Evolutionary conservation across 345 rosid species (phyloP).

Genomic region (Angophora floribunda): DNA sequence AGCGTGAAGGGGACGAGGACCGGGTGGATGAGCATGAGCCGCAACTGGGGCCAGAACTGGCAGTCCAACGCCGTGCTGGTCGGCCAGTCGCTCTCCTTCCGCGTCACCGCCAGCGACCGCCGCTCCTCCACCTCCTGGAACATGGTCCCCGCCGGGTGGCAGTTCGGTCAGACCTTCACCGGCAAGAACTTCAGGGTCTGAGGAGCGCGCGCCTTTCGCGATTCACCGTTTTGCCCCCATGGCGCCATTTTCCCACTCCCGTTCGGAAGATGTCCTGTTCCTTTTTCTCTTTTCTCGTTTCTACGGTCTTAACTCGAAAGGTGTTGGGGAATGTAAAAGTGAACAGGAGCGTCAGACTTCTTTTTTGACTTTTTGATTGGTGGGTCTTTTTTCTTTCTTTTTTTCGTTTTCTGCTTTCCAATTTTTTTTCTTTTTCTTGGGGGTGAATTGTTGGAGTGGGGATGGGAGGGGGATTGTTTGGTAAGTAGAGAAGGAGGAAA

Average conservation of each 20-base stretch:
- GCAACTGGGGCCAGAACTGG: slow-evolving; percentile 2
- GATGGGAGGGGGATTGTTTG: neutral
- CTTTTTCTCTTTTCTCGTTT: neutral
- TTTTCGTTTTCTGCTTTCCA: neutral
- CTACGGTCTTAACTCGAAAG: neutral
- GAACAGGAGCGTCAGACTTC: neutral
- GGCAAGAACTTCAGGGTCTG: slow-evolving; percentile 2
- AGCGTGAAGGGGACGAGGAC: neutral
- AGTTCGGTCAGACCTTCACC: neutral
- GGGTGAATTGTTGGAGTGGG: neutral
- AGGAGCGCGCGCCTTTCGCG: neutral
- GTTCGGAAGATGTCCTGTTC: neutral
- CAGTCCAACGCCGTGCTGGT: neutral
- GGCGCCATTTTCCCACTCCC: neutral
- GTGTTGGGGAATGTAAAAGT: neutral
- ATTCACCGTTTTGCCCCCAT: neutral
- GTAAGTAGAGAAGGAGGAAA: neutral
- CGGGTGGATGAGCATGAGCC: slow-evolving; percentile 1
- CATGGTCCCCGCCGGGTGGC: neutral
- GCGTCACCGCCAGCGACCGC: neutral
- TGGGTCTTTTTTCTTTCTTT: neutral
- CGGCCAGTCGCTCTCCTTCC: neutral
- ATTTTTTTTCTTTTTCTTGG: neutral
- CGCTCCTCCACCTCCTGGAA: slow-evolving; percentile 1
- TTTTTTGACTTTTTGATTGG: neutral